Evolutionary conservation across 352 stramenopile genomes (phyloP), one percentile per base, ranked within the genome.

Genomic region (Globisporangium cystogenes): DNA sequence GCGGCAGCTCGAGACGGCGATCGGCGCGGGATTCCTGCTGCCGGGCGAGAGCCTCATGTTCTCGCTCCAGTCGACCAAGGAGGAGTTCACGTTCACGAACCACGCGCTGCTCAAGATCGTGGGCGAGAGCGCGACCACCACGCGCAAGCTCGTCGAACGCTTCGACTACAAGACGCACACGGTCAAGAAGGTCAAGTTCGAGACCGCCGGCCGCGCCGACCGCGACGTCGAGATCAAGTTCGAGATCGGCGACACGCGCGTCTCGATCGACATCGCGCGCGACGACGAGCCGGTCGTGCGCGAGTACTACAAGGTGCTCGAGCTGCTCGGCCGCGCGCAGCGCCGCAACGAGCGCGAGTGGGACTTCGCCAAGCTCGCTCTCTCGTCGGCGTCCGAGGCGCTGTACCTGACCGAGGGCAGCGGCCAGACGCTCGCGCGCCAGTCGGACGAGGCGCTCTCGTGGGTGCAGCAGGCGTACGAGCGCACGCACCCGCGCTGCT

Each of bases 31-130:
- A 31, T 86, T 76, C 45, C 24, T 83, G 18, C 53, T 81, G 8
- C 68, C 68, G 10, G 58, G 53, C 12, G 72, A 86, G 52, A 48
- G 54, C 11, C 62, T 84, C 18, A 33, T 86, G 55, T 84, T 84
- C 53, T 66, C 72, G 33, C 80, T 83, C 37, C 60, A 76, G 55
- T 86, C 75, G 24, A 51, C 48, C 35, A 84, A 86, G 36, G 72
- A 83, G 37, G 75, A 86, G 55, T 86, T 70, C 52, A 54, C 68
- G 41, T 86, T 86, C 61, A 84, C 75, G 3, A 82, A 86, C 43
- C 67, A 84, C 50, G 74, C 74, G 26, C 29, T 86, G 41, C 67
- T 86, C 29, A 58, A 65, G 39, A 62, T 64, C 7, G 4, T 67
- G 11, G 72, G 74, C 16, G 63, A 70, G 39, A 74, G 39, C 23